A percentile compares a stretch with the other conserved stretches of the same genome.
phyloP scores from a whole-genome alignment of 129 eudicot species.

The Pittosporum tobira region DNA sequence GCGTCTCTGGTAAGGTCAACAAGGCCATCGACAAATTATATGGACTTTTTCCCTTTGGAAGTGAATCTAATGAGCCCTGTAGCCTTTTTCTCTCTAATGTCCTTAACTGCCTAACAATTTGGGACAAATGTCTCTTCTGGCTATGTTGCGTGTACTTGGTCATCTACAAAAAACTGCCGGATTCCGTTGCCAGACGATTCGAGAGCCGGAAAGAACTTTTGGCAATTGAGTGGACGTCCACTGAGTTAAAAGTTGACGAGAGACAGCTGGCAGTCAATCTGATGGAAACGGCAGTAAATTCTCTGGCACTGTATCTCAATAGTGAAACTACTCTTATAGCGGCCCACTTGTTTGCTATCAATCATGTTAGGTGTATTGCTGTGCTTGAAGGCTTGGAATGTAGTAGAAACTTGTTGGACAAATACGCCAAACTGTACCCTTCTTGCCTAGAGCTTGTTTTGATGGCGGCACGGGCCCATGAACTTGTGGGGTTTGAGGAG shows the following conservation, averaged over 20 bases:
- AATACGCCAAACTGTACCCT: slow-evolving; percentile 40
- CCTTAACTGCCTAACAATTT: slow-evolving; percentile 25
- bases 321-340: slow-evolving; percentile 24
- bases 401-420: slow-evolving; percentile 34
- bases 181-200: slow-evolving; percentile 31
- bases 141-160: slow-evolving; percentile 43
- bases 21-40: slow-evolving; percentile 37
- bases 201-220: slow-evolving; percentile 49
- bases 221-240: slow-evolving; percentile 45
- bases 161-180: slow-evolving; percentile 53
- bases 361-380: slow-evolving; percentile 48
- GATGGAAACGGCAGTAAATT: slow-evolving; percentile 37
- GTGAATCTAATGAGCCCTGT: slow-evolving; percentile 18
- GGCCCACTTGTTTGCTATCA: slow-evolving; percentile 39
- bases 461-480: slow-evolving; percentile 41
- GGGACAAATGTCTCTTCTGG: slow-evolving; percentile 54
- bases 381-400: slow-evolving; percentile 39
- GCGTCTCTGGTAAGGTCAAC: slow-evolving; percentile 47
- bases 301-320: slow-evolving; percentile 22
- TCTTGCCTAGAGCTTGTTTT: slow-evolving; percentile 54
- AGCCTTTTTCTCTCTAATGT: slow-evolving; percentile 31
- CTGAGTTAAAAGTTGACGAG: slow-evolving; percentile 30
- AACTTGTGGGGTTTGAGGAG: slow-evolving; percentile 45
- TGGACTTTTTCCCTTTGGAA: slow-evolving; percentile 27
- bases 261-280: slow-evolving; percentile 38